Conservation (phyloP, 495 filamentous ascomycete species). For the Lepidopterella palustris region DNA sequence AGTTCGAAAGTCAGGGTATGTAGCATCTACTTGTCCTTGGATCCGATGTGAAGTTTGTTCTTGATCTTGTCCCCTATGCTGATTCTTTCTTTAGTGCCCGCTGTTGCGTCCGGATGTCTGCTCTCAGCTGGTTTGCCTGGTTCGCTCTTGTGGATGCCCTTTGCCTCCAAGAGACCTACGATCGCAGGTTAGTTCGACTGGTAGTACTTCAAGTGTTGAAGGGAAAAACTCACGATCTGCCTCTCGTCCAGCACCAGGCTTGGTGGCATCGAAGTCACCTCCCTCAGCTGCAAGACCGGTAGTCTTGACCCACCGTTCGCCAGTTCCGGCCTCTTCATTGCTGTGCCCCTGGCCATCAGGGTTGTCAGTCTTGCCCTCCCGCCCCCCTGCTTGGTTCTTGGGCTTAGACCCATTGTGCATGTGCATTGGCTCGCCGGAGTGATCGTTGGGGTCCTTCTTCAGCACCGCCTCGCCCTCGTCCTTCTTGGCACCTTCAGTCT, state of each 20-base stretch:
- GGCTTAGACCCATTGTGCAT: slow-evolving; percentile 23
- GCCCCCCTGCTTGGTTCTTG: slow-evolving; percentile 24
- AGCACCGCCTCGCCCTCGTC: slow-evolving; percentile 21
- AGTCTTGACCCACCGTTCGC: slow-evolving; percentile 49
- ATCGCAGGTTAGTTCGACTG: slow-evolving; percentile 6
- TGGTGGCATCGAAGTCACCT: slow-evolving; percentile 53
- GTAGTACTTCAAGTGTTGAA: not conserved
- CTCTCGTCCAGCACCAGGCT: slow-evolving; percentile 56
- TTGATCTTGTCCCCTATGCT: slow-evolving; percentile 32
- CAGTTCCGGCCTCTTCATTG: slow-evolving; percentile 43
- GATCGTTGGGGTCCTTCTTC: slow-evolving; percentile 24
- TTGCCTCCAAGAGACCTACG: slow-evolving; percentile 33
- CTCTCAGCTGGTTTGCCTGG: slow-evolving; percentile 2
- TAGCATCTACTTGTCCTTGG: slow-evolving; percentile 14
- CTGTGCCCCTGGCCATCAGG: slow-evolving; percentile 49
- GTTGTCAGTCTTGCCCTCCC: slow-evolving; percentile 36
- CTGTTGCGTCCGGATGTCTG: not conserved
- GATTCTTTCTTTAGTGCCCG: slow-evolving; percentile 18
- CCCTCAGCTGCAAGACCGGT: slow-evolving; percentile 50
- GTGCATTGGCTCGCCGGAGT: slow-evolving; percentile 27
- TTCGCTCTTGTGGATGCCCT: slow-evolving; percentile 27
- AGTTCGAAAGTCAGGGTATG: not conserved
- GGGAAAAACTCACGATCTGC: slow-evolving; percentile 54
- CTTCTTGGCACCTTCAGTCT: slow-evolving; percentile 20
- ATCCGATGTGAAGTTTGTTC: slow-evolving; percentile 36